Base-by-base conservation (phyloP, 208 protist genomes). In the Strigomonas culicis region DNA sequence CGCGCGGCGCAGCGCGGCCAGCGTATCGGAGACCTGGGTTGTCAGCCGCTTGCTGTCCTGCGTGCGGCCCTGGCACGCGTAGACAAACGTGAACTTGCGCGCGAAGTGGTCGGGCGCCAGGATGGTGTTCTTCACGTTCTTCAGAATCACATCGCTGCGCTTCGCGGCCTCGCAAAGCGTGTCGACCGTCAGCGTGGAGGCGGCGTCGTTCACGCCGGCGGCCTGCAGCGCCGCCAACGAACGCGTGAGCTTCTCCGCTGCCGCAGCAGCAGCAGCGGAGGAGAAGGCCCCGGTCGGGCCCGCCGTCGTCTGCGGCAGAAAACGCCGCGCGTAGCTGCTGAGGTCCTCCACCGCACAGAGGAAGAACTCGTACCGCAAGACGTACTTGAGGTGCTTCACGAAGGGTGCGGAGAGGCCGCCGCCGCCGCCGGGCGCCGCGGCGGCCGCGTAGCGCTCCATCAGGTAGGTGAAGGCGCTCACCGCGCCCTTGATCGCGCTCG, bases 361-460 rank as follows among this genome's bases (percentile, higher is more conserved):
- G 43, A 87, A 77, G 50, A 86, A 85, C 65, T 90, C 88, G 58
- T 86, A 84, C 64, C 86, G 83, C 24, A 94, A 65, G 17, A 76
- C 85, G 57, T 80, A 86, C 65, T 88, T 89, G 57, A 94, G 22
- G 24, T 66, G 77, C 63, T 94, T 94, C 44, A 74, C 66, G 15
- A 46, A 39, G 11, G 13, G 7, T 44, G 31, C 30, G 2, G 55
- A 47, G 21, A 44, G 3, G 44, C 30, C 30, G 13, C 30, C 25
- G 31, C 17, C 17, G 4, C 68, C 53, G 31, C 52, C 43, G 27
- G 31, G 3, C 21, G 57, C 52, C 25, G 67, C 10, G 10, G 36
- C 46, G 15, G 66, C 50, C 17, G 70, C 70, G 56, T 72, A 84
- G 57, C 74, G 72, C 52, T 82, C 72, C 6, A 92, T 36, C 1